Conservation (phyloP, 208 protist species). For the Crithidia fasciculata region DNA sequence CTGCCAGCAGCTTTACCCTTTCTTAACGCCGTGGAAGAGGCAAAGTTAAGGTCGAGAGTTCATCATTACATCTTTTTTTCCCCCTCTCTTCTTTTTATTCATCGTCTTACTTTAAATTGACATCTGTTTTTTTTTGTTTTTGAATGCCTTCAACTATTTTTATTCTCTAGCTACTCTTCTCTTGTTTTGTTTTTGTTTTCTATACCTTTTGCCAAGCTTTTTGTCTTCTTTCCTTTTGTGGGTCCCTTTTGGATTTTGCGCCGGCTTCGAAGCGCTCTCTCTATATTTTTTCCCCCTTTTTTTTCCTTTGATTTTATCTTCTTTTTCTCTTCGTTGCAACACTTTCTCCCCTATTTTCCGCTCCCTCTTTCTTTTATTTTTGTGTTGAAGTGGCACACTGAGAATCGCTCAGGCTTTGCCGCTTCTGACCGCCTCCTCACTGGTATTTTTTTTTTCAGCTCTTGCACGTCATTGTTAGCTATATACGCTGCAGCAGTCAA, state of each 20-base stretch:
- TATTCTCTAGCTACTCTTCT: neutral
- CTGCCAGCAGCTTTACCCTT: no score
- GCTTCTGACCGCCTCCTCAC: no score
- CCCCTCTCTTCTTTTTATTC: neutral
- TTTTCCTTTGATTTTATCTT: constrained; percentile 5
- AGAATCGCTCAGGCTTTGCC: no score
- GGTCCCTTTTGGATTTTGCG: neutral
- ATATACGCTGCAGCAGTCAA: no score
- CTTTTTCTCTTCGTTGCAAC: neutral
- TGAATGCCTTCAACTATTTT: neutral
- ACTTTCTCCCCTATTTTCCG: no score
- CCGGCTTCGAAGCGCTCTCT: neutral
- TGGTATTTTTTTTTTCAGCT: no score
- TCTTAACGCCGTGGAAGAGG: no score
- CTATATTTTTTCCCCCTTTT: neutral
- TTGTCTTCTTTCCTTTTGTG: neutral
- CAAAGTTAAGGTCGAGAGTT: no score
- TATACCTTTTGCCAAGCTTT: neutral
- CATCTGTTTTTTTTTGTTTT: neutral
- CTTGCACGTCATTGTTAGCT: no score
- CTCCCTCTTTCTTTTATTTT: no score
- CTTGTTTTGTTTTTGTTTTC: neutral
- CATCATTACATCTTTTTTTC: neutral
- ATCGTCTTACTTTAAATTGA: no score
- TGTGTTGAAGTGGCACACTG: no score